Conservation (phyloP, 2,329 filamentous ascomycete genomes). For the Trichoderma sp. region DNA sequence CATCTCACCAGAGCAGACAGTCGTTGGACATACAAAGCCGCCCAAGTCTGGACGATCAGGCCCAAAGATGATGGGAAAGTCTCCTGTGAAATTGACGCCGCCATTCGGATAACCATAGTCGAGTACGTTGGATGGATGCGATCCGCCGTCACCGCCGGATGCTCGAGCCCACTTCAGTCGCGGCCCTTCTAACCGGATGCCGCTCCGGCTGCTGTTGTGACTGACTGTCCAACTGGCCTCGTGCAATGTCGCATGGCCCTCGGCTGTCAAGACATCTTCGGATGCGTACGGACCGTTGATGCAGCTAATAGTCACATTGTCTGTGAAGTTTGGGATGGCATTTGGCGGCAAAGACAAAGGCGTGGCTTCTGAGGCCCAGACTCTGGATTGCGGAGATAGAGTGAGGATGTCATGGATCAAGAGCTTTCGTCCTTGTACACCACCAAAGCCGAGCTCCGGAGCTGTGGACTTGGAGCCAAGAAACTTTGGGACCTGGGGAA, state of each 20-base stretch:
- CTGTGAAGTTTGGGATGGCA: no score
- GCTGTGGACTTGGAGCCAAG: slow-evolving; percentile 2
- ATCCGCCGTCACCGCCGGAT: slow-evolving; percentile 11
- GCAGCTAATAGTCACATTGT: no score
- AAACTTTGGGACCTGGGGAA: slow-evolving; percentile 29
- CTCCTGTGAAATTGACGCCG: background rate
- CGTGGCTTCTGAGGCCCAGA: no score
- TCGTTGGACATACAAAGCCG: slow-evolving; percentile 41
- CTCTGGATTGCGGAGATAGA: no score
- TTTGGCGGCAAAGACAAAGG: no score
- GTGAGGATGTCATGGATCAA: background rate
- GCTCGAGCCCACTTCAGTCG: background rate
- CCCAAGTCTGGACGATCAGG: slow-evolving; percentile 48
- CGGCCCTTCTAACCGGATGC: slow-evolving; percentile 7
- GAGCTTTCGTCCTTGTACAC: background rate
- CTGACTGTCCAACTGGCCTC: no score
- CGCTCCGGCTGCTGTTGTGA: background rate
- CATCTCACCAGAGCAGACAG: slow-evolving; percentile 41
- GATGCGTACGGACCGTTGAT: no score
- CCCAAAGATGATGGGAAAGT: slow-evolving; percentile 37
- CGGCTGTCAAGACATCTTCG: no score
- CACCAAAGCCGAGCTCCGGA: background rate
- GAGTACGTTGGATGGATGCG: slow-evolving; percentile 21
- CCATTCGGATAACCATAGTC: slow-evolving; percentile 12
- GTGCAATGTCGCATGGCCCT: no score